A percentile compares a stretch with the other conserved stretches of the same genome.
Evolutionary conservation across 805 yeast genomes (phyloP).

Genomic region (Yamadazyma sp.): DNA sequence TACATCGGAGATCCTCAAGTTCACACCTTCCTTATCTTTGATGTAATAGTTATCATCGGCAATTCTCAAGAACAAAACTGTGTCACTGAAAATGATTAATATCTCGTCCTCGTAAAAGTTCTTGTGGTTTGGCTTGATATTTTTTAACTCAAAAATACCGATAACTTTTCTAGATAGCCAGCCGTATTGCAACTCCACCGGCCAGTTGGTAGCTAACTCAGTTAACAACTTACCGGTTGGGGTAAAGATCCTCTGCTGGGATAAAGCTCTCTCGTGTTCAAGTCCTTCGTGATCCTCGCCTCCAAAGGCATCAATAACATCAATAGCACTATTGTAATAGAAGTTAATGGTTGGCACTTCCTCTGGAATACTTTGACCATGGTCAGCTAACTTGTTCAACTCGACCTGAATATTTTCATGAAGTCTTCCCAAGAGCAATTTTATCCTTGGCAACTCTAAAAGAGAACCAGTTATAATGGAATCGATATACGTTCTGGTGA

Average conservation of each 20-base stretch:
- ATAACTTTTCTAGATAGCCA: conserved; percentile 88
- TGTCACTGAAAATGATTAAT: conserved; percentile 79
- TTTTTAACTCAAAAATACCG: conserved; percentile 54
- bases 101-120: conserved; percentile 40
- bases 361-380: conserved; percentile 11
- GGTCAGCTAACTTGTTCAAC: conserved; percentile 14
- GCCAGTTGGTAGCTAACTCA: conserved; percentile 86
- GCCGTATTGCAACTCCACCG: conserved; percentile 78
- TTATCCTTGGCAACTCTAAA: conserved; percentile 68
- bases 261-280: conserved; percentile 31
- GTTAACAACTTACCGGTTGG: conserved; percentile 88
- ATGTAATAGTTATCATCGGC: conserved; percentile 43
- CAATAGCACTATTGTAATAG: conserved; percentile 53
- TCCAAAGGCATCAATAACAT: conserved; percentile 82
- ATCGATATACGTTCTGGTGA: conserved; percentile 33
- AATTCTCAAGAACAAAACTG: conserved; percentile 62
- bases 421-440: conserved; percentile 65
- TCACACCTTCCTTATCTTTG: conserved; percentile 16
- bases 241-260: conserved; percentile 61
- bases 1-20: conserved; percentile 71
- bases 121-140: conserved; percentile 21
- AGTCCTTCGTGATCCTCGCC: conserved; percentile 30
- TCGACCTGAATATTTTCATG: conserved; percentile 42
- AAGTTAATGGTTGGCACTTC: conserved; percentile 30
- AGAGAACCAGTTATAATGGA: conserved; percentile 60